Evolutionary conservation across 345 rosid species (phyloP), one percentile per base, ranked within the genome.

Genomic region (Noccaea caerulescens): DNA sequence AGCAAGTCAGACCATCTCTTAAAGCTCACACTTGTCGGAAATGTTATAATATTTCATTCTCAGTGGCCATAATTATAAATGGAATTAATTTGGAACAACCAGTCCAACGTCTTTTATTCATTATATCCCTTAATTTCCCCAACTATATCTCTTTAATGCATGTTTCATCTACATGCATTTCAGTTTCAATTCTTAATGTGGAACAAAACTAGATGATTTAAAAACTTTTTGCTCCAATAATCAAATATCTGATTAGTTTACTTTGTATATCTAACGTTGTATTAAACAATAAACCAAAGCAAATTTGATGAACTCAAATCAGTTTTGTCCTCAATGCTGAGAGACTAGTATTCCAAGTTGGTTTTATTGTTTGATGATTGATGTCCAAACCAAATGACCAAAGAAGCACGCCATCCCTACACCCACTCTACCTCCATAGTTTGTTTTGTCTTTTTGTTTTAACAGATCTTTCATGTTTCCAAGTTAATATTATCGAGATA

Each of bases 31-130:
- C 56, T 45, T 32, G 42, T 45, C 10, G 10, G 10, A 33, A 11
- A 33, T 10, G 41, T 20, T 47, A 11, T 10, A 20, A 6, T 7
- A 33, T 20, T 23, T 66, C 27, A 38, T 39, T 39, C 50, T 39
- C 50, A 25, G 11, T 39, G 51, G 38, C 50, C 71, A 39, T 16
- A 39, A 9, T 39, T 8, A 66, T 38, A 39, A 52, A 51, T 51
- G 10, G 45, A 8, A 37, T 50, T 20, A 8, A 37, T 50, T 20
- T 50, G 5, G 37, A 50, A 64, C 57, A 34, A 34, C 32, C 32
- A 41, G 11, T 14, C 12, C 32, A 63, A 32, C 32, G 18, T 47
- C 45, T 12, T 25, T 25, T 7, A 62, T 33, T 20, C 23, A 11
- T 34, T 3, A 25, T 32, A 7, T 61, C 67, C 13, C 30, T n/a